Base-by-base conservation (phyloP, 257 asterid genomes). In the Vinca minor region DNA sequence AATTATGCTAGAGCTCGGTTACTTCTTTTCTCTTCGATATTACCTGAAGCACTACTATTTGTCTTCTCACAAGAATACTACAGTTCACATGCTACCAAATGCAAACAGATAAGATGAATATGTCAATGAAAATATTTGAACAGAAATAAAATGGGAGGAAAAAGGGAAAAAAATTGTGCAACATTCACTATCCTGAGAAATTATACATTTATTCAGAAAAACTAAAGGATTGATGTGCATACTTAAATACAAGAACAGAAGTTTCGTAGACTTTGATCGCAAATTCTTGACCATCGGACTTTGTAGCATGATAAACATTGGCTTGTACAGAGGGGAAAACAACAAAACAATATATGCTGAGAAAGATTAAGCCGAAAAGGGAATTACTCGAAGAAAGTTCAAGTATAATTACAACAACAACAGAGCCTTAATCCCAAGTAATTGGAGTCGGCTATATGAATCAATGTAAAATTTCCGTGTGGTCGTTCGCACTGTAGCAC, bases 231-330 rank as follows among this genome's bases (percentile, higher is more conserved):
- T 11, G 48, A 18, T 10, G 10, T 36, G 69, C 91, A 64, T 81
- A 87, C 98, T 92, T 89, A 83, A 92, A 92, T 38, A 87, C 97
- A 56, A 89, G 91, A 66, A 92, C 76, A 42, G 98, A 92, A 69
- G 97, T 92, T 80, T 89, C 89, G 83, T 92, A 92, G 64, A 89
- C 74, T 81, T 92, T 92, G 85, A 92, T 85, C 2, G 97, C 98
- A 59, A 92, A 75, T 66, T 92, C 97, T 82, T 77, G 87, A 69
- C 95, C 95, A 57, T 85, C 89, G 54, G 87, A 56, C 79, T 81
- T 92, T 54, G 97, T 81, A 55, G 98, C 97, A 77, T 92, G 98
- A 71, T 92, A 92, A 41, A 92, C 98, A 81, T 92, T 92, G 59
- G 97, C 97, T 96, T 92, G 95, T 71, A 71, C 31, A 45, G 62